Evolutionary conservation across 2,329 filamentous ascomycete species (phyloP).

Genomic region (Leptodontidium sp.): DNA sequence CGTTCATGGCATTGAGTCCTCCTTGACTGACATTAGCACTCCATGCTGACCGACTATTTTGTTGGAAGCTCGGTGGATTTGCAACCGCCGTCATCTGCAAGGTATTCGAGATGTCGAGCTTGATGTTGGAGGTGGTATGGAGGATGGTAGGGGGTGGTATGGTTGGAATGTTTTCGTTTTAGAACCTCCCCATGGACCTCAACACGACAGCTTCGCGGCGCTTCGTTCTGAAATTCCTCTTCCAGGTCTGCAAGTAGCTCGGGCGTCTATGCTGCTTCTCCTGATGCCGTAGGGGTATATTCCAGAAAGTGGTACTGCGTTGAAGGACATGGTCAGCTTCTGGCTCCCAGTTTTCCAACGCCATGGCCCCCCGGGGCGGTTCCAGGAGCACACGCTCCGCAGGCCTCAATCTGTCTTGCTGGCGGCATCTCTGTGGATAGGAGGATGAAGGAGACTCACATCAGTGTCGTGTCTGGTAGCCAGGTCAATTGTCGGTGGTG

Average conservation of each 20-base stretch:
- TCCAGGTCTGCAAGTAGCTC: constrained; percentile 9
- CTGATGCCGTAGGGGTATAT: constrained; percentile 11
- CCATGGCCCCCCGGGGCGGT: constrained; percentile 31
- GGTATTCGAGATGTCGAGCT: constrained; percentile 19
- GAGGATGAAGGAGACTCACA: constrained; percentile 36
- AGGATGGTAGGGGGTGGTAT: constrained; percentile 27
- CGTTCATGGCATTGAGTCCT: constrained; percentile 75
- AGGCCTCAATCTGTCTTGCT: not conserved
- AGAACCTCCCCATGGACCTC: constrained; percentile 35
- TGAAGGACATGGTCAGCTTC: constrained; percentile 38
- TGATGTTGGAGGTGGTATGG: constrained; percentile 23
- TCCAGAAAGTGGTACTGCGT: constrained; percentile 28
- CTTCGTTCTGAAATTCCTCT: constrained; percentile 30
- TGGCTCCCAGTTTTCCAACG: constrained; percentile 32
- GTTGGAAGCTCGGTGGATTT: constrained; percentile 68
- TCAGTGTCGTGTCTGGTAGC: constrained; percentile 25
- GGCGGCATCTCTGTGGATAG: not conserved
- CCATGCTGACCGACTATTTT: constrained; percentile 72
- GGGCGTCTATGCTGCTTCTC: constrained; percentile 9
- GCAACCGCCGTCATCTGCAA: constrained; percentile 71
- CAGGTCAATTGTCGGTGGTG: constrained; percentile 37
- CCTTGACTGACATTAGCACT: constrained; percentile 66
- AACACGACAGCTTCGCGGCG: constrained; percentile 30
- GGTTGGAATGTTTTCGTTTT: constrained; percentile 34
- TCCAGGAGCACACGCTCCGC: constrained; percentile 20